Percentiles rank a stretch among this genome's conserved stretches.
Evolutionary conservation across 148 eudicot species (phyloP).

Genomic region (Polygonum maritimum): DNA sequence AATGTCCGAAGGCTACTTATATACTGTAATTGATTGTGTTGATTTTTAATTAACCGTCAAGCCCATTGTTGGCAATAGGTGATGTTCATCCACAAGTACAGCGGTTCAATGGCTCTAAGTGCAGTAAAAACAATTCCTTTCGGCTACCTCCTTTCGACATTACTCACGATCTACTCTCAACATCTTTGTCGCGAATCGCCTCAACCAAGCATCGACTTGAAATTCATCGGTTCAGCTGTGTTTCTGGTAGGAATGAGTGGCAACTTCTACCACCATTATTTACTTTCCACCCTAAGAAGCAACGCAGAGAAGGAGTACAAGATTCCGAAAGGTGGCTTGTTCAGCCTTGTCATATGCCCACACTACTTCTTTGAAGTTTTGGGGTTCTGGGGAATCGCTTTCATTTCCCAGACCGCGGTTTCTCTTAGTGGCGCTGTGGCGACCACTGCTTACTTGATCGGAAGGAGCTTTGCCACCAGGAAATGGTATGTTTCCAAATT

Average conservation of each 20-base stretch:
- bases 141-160: not conserved
- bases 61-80: constrained; percentile 7
- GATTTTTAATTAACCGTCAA: not conserved
- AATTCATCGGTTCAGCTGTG: constrained; percentile 20
- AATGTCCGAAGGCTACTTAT: not conserved
- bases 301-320: constrained; percentile 37
- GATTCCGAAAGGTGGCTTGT: constrained; percentile 53
- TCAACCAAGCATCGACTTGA: constrained; percentile 23
- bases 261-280: constrained; percentile 40
- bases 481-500: constrained; percentile 60
- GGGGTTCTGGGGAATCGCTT: constrained; percentile 39
- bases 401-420: constrained; percentile 44
- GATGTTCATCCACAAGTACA: constrained; percentile 20
- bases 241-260: constrained; percentile 34
- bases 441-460: constrained; percentile 28
- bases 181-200: constrained; percentile 17
- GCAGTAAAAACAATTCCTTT: not conserved
- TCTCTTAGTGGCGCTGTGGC: constrained; percentile 27
- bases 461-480: constrained; percentile 58
- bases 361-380: constrained; percentile 52
- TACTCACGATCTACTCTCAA: constrained; percentile 8
- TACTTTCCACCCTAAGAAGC: constrained; percentile 26
- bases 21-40: not conserved
- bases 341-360: constrained; percentile 47
- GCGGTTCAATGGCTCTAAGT: constrained; percentile 9